These are phyloP conservation scores for Penicillium sp. DNA, from an alignment of 2,329 filamentous ascomycete species.

Conservation along the genomic window DNA sequence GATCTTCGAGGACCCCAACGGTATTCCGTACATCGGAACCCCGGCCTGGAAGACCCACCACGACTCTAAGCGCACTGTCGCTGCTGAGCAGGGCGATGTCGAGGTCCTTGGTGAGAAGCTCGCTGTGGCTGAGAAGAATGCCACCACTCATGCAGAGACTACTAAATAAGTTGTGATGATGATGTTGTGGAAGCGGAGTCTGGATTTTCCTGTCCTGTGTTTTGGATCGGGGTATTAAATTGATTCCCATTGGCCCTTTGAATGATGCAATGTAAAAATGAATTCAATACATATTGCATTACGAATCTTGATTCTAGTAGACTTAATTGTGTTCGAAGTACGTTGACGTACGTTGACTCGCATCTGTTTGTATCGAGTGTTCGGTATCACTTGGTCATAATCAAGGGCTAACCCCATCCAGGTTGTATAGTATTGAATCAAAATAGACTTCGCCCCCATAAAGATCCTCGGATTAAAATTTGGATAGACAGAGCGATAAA, in stretches of 20 bases:
- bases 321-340: too few relatives aligned
- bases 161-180: neutral
- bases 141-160: constrained; percentile 11
- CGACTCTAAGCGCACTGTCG: constrained; percentile 25
- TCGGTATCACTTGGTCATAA: too few relatives aligned
- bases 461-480: too few relatives aligned
- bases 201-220: too few relatives aligned
- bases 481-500: too few relatives aligned
- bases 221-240: neutral
- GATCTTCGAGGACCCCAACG: constrained; percentile 27
- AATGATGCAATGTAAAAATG: constrained; percentile 8
- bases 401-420: too few relatives aligned
- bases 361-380: too few relatives aligned
- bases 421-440: too few relatives aligned
- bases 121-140: constrained; percentile 9
- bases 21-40: constrained; percentile 34
- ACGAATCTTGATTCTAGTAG: too few relatives aligned
- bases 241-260: neutral
- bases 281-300: neutral
- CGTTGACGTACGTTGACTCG: too few relatives aligned
- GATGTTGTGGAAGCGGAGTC: too few relatives aligned
- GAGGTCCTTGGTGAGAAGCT: constrained; percentile 28
- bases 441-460: too few relatives aligned
- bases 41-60: constrained; percentile 37
- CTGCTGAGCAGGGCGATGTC: constrained; percentile 28